Evolutionary conservation across 495 filamentous ascomycete species (phyloP).

Genomic region (Penicillium malachiteum): DNA sequence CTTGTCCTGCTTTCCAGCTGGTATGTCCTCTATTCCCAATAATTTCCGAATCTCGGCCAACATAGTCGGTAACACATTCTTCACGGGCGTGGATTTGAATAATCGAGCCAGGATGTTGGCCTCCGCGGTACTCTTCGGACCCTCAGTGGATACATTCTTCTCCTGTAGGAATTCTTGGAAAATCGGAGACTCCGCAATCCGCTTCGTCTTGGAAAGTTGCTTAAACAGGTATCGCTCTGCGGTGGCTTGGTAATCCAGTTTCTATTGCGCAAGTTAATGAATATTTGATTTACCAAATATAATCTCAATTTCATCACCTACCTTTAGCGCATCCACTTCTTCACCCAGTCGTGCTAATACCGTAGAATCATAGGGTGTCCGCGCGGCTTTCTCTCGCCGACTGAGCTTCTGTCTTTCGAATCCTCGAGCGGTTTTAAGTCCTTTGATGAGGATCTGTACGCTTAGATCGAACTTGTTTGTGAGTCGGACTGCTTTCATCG

Average conservation of each 20-base stretch:
- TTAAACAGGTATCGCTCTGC: conserved; percentile 74
- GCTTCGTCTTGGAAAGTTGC: conserved; percentile 70
- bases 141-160: conserved; percentile 35
- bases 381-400: conserved; percentile 68
- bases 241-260: conserved; percentile 62
- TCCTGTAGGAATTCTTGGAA: conserved; percentile 41
- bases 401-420: conserved; percentile 89
- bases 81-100: conserved; percentile 73
- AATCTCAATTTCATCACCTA: conserved; percentile 19
- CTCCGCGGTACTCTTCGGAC: conserved; percentile 49
- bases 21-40: conserved; percentile 56
- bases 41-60: conserved; percentile 61
- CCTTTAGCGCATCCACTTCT: conserved; percentile 77
- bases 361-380: conserved; percentile 39
- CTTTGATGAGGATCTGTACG: conserved; percentile 60
- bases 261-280: conserved; percentile 21
- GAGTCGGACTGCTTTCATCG: conserved; percentile 40
- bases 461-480: conserved; percentile 57
- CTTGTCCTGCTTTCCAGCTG: conserved; percentile 27
- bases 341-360: conserved; percentile 59
- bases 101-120: conserved; percentile 80
- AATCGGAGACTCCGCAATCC: conserved; percentile 54
- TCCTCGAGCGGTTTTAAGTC: conserved; percentile 76
- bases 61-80: conserved; percentile 61
- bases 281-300: background rate